These are phyloP conservation scores for Hypoxylon cercidicola DNA, from an alignment of 495 filamentous ascomycete genomes.

Conservation along the genomic window DNA sequence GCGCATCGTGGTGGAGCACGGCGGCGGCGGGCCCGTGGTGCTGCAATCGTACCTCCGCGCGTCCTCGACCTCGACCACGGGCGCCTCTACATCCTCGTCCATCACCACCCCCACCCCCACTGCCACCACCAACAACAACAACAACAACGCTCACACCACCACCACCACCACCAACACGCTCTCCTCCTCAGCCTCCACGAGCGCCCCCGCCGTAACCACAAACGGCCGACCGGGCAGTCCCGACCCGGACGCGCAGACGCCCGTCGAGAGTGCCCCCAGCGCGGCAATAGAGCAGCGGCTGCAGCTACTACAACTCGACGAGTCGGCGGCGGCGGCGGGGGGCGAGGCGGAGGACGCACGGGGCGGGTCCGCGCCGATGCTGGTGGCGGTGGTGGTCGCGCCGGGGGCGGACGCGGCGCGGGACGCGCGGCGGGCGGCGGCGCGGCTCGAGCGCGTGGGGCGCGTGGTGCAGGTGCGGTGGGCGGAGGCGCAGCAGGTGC, in stretches of 20 bases:
- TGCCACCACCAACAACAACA: no score
- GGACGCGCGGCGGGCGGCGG: constrained; percentile 48
- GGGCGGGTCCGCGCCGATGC: constrained; percentile 45
- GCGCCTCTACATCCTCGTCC: no score
- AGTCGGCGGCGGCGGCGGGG: constrained; percentile 7
- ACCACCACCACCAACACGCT: neutral
- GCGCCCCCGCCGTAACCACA: neutral
- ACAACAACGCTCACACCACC: neutral
- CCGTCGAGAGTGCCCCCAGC: no score
- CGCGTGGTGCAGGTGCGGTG: constrained; percentile 49
- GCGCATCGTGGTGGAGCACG: constrained; percentile 56
- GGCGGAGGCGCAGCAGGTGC: constrained; percentile 27
- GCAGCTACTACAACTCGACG: constrained; percentile 24
- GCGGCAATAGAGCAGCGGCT: constrained; percentile 21
- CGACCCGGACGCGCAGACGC: no score
- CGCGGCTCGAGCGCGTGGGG: constrained; percentile 49
- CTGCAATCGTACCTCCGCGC: constrained; percentile 49
- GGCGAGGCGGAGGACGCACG: constrained; percentile 22
- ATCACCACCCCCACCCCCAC: neutral
- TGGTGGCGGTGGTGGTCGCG: constrained; percentile 49
- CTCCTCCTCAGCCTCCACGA: neutral
- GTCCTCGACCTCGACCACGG: no score
- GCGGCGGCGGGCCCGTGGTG: constrained; percentile 47
- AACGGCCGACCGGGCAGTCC: constrained; percentile 4
- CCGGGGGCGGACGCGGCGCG: constrained; percentile 37